phyloP scores from a whole-genome alignment of 1,284 basidiomycete species.

The Pseudozyma hubeiensis region DNA sequence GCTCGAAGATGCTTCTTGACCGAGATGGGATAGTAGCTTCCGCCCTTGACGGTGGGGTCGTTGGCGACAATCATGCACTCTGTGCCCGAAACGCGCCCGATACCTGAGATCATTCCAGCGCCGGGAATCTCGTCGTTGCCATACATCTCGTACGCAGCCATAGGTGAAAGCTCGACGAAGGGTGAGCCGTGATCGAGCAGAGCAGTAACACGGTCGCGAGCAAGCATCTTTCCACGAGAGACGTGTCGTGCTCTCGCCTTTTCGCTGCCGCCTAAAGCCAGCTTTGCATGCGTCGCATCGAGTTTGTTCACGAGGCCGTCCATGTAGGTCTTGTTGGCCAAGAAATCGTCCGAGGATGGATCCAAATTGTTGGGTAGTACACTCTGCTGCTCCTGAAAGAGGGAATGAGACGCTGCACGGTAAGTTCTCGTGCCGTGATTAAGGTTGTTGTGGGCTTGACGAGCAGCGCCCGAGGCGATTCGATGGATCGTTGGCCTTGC shows the following conservation, averaged over 20 bases:
- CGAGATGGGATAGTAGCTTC: slow-evolving; percentile 80
- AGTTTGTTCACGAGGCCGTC: slow-evolving; percentile 52
- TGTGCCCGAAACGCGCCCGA: slow-evolving; percentile 79
- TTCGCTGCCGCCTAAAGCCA: slow-evolving; percentile 70
- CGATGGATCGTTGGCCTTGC: slow-evolving; percentile 5
- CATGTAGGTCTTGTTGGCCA: slow-evolving; percentile 58
- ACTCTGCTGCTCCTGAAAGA: slow-evolving; percentile 41
- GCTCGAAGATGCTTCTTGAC: slow-evolving; percentile 95
- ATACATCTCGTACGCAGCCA: slow-evolving; percentile 90
- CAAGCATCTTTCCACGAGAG: slow-evolving; percentile 84
- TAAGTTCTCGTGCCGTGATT: slow-evolving; percentile 13
- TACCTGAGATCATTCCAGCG: slow-evolving; percentile 90
- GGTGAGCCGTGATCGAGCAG: slow-evolving; percentile 88
- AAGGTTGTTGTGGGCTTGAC: slow-evolving; percentile 4
- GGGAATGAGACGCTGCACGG: slow-evolving; percentile 33
- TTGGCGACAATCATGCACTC: slow-evolving; percentile 92
- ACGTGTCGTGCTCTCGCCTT: slow-evolving; percentile 83
- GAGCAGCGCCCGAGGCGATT: slow-evolving; percentile 17
- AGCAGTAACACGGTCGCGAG: slow-evolving; percentile 78
- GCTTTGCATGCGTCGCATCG: slow-evolving; percentile 49
- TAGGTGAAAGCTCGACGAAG: slow-evolving; percentile 85
- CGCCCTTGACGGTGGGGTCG: slow-evolving; percentile 74
- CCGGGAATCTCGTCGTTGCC: slow-evolving; percentile 81
- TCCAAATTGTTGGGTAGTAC: slow-evolving; percentile 60
- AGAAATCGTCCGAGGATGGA: slow-evolving; percentile 43